phyloP scores from a whole-genome alignment of 2,329 filamentous ascomycete species.

The Huntiella abstrusa region DNA sequence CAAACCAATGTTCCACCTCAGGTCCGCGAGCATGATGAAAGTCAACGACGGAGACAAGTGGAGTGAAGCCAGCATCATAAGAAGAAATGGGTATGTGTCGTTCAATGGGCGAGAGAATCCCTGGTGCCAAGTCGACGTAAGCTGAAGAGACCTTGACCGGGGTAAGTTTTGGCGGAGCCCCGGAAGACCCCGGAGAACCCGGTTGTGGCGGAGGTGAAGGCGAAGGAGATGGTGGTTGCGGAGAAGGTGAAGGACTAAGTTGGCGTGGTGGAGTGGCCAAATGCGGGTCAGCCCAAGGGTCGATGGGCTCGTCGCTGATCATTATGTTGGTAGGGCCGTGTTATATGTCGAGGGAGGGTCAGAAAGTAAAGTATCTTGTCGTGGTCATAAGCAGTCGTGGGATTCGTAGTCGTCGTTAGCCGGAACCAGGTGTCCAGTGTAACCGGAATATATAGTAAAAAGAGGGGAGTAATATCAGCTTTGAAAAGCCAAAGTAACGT shows the following conservation, averaged over 20 bases:
- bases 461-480: neutral
- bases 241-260: neutral
- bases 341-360: neutral
- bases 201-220: neutral
- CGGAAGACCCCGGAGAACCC: too few species aligned
- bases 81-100: constrained; percentile 14
- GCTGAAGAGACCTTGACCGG: neutral
- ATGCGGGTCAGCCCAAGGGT: constrained; percentile 9
- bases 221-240: neutral
- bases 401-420: too few species aligned
- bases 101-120: constrained; percentile 9
- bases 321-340: neutral
- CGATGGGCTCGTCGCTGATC: constrained; percentile 10
- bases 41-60: constrained; percentile 62
- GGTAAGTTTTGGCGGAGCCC: neutral
- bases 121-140: constrained; percentile 1
- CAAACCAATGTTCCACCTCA: constrained; percentile 87
- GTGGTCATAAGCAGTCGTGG: too few species aligned
- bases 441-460: too few species aligned
- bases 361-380: neutral
- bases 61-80: constrained; percentile 30
- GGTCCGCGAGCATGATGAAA: constrained; percentile 77
- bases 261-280: neutral
- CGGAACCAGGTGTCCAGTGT: too few species aligned
- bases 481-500: neutral